Base-by-base conservation (phyloP, 768 basidiomycete species). In the Pleurotus pulmonarius region DNA sequence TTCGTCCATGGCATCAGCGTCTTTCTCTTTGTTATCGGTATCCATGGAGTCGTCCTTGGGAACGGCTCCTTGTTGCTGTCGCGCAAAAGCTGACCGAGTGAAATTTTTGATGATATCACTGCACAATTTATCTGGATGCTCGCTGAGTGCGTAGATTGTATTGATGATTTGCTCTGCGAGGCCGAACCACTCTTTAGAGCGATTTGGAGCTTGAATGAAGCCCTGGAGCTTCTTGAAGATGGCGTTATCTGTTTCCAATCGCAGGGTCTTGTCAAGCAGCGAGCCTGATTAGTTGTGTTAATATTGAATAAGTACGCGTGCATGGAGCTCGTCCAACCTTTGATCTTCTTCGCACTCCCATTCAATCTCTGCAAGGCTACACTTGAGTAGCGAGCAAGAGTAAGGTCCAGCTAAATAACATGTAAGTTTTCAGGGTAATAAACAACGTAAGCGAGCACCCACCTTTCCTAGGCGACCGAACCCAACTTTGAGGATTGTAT, bases 121-220 rank as follows among this genome's bases (percentile, higher is more conserved):
- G 69, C 93, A 95, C 34, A 98, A 75, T 1, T 79, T 67, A 66
- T 97, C 96, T 0, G 96, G 97, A 59, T 94, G 93, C 64, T 98
- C 93, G 16, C 92, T 95, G 2, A 99, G 82, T 0, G 90, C 86
- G 63, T 98, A 99, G 49, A 97, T 88, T 1, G 96, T 94, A 68
- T 99, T 98, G 71, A 99, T 87, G 7, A 87, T 92, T 69, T 99
- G 96, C 68, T 99, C 97, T 0, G 96, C 92, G 73, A 98, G 84
- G 8, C 88, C 88, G 63, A 99, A 98, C 96, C 96, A 99, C 57
- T 98, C 94, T 62, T 87, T 90, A 16, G 88, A 88, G 45, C 86
- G 81, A 56, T 86, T 90, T 0, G 92, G 88, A 53, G 84, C 77
- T 62, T 93, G 85, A 37, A 98, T 81, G n/a, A 86, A 79, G 2